A percentile compares a stretch with the other conserved stretches of the same genome.
Evolutionary conservation across 768 basidiomycete genomes (phyloP).

Genomic region (Russula dissimulans): DNA sequence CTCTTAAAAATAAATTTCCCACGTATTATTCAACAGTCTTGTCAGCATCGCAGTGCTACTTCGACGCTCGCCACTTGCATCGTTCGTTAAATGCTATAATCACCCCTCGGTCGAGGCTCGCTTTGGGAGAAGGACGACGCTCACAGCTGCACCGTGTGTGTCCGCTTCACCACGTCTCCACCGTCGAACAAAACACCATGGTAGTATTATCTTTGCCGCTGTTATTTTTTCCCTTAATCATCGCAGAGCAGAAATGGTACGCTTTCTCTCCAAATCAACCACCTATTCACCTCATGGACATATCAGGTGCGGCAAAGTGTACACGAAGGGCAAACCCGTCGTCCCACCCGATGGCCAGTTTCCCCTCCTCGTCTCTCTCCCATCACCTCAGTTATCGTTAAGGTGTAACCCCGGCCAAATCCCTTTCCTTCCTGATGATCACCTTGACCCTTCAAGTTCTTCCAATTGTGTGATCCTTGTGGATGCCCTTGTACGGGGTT

Average conservation of each 20-base stretch:
- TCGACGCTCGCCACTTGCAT: no score
- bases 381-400: slow-evolving; percentile 34
- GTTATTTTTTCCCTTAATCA: no score
- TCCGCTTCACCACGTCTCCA: no score
- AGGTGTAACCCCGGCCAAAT: slow-evolving; percentile 39
- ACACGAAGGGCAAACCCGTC: slow-evolving; percentile 31
- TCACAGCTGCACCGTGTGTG: no score
- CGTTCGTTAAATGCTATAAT: no score
- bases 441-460: slow-evolving; percentile 8
- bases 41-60: no score
- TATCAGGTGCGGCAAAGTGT: slow-evolving; percentile 43
- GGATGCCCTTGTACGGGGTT: slow-evolving; percentile 32
- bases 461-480: slow-evolving; percentile 25
- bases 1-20: no score
- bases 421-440: slow-evolving; percentile 40
- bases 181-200: no score
- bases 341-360: slow-evolving; percentile 41
- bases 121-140: no score
- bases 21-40: no score
- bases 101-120: no score
- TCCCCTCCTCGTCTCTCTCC: slow-evolving; percentile 27
- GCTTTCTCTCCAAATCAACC: background rate
- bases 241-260: background rate
- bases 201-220: no score
- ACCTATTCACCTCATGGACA: background rate